phyloP scores from a whole-genome alignment of 257 asterid genomes.

The Marsdenia floribunda region DNA sequence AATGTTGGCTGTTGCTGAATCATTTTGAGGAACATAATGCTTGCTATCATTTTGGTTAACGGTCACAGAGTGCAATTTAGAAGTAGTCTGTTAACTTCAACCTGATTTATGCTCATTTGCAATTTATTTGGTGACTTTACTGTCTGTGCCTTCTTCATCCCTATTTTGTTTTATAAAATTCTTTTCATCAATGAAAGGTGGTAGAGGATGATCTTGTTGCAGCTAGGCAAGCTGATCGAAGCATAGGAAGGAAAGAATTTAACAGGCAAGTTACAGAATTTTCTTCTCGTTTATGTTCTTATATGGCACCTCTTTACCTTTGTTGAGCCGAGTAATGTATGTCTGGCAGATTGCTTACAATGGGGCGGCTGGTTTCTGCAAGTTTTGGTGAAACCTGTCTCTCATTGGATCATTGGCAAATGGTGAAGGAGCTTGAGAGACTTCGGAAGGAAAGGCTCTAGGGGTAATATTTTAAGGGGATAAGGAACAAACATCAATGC shows the following conservation, averaged over 20 bases:
- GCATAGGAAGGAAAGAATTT: constrained; percentile 72
- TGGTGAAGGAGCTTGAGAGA: constrained; percentile 80
- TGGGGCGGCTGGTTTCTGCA: constrained; percentile 63
- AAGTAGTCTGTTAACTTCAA: neutral
- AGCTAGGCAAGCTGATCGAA: constrained; percentile 78
- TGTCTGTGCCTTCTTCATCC: neutral
- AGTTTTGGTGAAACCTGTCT: constrained; percentile 74
- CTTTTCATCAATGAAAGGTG: constrained; percentile 32
- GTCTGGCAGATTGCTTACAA: constrained; percentile 71
- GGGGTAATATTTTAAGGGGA: constrained; percentile 22
- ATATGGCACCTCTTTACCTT: neutral
- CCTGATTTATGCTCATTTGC: neutral
- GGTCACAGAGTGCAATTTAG: neutral
- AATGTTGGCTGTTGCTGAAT: neutral
- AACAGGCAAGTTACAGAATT: constrained; percentile 48
- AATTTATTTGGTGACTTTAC: neutral
- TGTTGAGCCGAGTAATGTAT: constrained; percentile 9
- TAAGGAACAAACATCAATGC: neutral
- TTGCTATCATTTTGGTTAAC: neutral
- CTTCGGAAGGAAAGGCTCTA: constrained; percentile 55
- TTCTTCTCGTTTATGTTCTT: neutral
- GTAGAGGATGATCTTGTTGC: constrained; percentile 86
- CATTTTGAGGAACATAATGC: neutral
- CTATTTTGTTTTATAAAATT: neutral
- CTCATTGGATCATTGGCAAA: constrained; percentile 79